phyloP scores from a whole-genome alignment of 345 rosid species.

The Acer yangbiense region DNA sequence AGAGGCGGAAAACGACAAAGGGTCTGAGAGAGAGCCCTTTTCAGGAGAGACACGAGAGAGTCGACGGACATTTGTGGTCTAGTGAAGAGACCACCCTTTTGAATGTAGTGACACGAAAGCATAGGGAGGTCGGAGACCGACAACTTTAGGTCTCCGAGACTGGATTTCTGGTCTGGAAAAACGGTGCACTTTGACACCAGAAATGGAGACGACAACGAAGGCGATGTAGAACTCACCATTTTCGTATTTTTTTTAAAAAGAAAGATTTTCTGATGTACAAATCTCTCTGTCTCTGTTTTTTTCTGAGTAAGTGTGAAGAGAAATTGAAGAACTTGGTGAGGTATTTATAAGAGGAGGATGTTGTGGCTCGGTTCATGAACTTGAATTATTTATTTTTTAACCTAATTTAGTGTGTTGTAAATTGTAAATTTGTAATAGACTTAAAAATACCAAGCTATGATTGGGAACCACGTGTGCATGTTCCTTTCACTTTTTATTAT shows the following conservation, averaged over 20 bases:
- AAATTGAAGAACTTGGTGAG: background rate
- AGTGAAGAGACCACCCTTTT: conserved; percentile 78
- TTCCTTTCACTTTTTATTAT: background rate
- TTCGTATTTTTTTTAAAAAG: background rate
- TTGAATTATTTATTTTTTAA: background rate
- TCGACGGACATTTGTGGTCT: conserved; percentile 37
- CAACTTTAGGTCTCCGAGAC: conserved; percentile 65
- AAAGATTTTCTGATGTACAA: too few relatives aligned
- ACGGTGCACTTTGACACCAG: conserved; percentile 55
- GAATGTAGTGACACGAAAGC: conserved; percentile 96
- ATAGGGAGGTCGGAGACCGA: conserved; percentile 96
- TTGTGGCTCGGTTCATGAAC: conserved; percentile 50
- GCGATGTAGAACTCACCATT: conserved; percentile 4
- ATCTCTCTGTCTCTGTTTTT: background rate
- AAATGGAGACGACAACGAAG: conserved; percentile 31
- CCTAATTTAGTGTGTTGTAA: too few relatives aligned
- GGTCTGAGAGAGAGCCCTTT: conserved; percentile 47
- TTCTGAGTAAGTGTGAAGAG: conserved; percentile 23
- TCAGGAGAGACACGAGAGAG: conserved; percentile 43
- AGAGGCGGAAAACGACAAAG: conserved; percentile 84
- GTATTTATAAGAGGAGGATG: conserved; percentile 48
- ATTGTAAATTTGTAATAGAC: background rate
- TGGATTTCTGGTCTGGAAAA: conserved; percentile 57
- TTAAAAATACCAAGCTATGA: background rate
- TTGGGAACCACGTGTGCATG: conserved; percentile 11